Conservation (phyloP, 345 rosid genomes). For the Odontarrhena argentea region DNA sequence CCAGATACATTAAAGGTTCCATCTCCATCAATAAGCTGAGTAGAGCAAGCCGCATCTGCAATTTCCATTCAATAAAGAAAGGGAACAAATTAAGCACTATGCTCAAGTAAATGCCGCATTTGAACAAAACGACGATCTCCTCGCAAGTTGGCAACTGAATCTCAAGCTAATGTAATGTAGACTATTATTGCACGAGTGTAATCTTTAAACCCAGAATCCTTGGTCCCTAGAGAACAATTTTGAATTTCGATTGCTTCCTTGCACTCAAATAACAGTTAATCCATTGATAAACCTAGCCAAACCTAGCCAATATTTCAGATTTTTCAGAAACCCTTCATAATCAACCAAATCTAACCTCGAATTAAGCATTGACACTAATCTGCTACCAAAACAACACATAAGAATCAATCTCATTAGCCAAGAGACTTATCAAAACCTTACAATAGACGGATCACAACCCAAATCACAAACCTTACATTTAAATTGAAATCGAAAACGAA, state of each 20-base stretch:
- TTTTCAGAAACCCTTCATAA: neutral
- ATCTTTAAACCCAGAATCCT: slow-evolving; percentile 36
- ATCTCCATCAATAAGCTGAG: slow-evolving; percentile 95
- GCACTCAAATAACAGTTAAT: slow-evolving; percentile 30
- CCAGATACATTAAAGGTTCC: slow-evolving; percentile 73
- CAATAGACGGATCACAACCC: slow-evolving; percentile 27
- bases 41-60: slow-evolving; percentile 60
- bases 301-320: neutral
- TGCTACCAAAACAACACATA: slow-evolving; percentile 17
- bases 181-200: neutral
- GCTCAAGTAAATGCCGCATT: neutral
- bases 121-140: slow-evolving; percentile 14
- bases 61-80: slow-evolving; percentile 42
- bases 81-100: slow-evolving; percentile 4
- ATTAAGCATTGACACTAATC: slow-evolving; percentile 10
- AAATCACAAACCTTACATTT: slow-evolving; percentile 23
- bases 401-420: slow-evolving; percentile 19
- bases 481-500: slow-evolving; percentile 35
- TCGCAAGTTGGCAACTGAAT: slow-evolving; percentile 4
- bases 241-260: neutral
- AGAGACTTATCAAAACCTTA: slow-evolving; percentile 26
- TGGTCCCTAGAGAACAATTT: slow-evolving; percentile 7
- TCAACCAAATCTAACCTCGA: slow-evolving; percentile 12
- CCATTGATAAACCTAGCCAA: slow-evolving; percentile 13
- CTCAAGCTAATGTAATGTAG: neutral